A percentile compares a stretch with the other conserved stretches of the same genome.
phyloP scores from a whole-genome alignment of 257 asterid species.

The Leptodermis oblonga region DNA sequence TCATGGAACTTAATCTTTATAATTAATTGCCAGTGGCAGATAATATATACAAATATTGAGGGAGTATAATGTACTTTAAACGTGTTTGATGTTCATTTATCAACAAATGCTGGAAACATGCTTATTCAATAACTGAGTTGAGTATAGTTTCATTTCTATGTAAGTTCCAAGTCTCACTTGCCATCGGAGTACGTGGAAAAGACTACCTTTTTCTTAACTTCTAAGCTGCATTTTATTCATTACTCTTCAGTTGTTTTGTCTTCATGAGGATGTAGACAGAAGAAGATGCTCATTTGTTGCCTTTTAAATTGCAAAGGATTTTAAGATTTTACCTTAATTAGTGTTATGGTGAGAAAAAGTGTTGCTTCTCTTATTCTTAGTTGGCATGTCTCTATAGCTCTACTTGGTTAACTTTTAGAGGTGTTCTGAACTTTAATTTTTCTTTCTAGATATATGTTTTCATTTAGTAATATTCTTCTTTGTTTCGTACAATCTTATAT shows the following conservation, averaged over 20 bases:
- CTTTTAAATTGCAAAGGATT: neutral
- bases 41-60: neutral
- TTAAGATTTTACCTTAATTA: neutral
- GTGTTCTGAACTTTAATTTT: neutral
- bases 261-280: neutral
- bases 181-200: neutral
- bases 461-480: neutral
- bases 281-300: neutral
- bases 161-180: neutral
- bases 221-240: neutral
- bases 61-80: neutral
- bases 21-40: neutral
- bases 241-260: neutral
- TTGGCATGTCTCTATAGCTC: neutral
- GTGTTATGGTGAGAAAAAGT: neutral
- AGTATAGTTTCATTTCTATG: neutral
- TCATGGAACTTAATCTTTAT: neutral
- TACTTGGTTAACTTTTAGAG: neutral
- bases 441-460: neutral
- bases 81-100: neutral
- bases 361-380: neutral
- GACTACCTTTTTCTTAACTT: neutral
- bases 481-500: conserved; percentile 14
- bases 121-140: neutral
- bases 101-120: neutral